A percentile compares a stretch with the other conserved stretches of the same genome.
Conservation (phyloP, 352 stramenopile species). For the Proteromonas lacertae region DNA sequence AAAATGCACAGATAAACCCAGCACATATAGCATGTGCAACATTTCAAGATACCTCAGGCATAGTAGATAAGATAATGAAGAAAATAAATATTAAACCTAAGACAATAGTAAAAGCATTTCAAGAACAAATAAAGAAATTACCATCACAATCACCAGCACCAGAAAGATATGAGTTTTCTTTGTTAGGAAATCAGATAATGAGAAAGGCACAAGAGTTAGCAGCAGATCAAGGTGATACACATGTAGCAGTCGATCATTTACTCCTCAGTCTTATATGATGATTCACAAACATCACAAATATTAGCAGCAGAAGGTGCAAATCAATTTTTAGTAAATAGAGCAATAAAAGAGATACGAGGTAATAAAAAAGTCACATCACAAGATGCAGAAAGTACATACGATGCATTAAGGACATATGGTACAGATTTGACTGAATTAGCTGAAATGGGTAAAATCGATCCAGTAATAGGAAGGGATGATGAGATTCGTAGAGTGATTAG, state of each 20-base stretch:
- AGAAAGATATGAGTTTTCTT: neutral
- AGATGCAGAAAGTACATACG: slow-evolving; percentile 33
- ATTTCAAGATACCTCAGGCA: too few species aligned
- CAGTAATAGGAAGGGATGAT: slow-evolving; percentile 79
- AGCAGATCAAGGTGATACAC: neutral
- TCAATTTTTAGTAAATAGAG: slow-evolving; percentile 25
- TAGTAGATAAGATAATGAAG: too few species aligned
- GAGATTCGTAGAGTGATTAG: slow-evolving; percentile 75
- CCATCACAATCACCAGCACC: slow-evolving; percentile 1
- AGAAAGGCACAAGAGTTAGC: neutral
- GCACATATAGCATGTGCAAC: too few species aligned
- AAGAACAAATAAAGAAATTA: neutral
- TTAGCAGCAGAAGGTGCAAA: slow-evolving; percentile 26
- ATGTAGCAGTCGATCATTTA: slow-evolving; percentile 1
- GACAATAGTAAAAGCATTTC: neutral
- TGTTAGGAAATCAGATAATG: neutral
- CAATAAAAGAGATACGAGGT: slow-evolving; percentile 20
- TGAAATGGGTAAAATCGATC: slow-evolving; percentile 59
- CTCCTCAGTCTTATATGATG: neutral
- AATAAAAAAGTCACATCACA: slow-evolving; percentile 21
- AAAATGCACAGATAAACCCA: too few species aligned
- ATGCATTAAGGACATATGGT: slow-evolving; percentile 46
- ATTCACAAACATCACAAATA: slow-evolving; percentile 4
- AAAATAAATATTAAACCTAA: too few species aligned
- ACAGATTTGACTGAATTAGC: slow-evolving; percentile 38